A percentile compares a stretch with the other conserved stretches of the same genome.
Evolutionary conservation across 768 basidiomycete genomes (phyloP).

Genomic region (Boletus huronensis): DNA sequence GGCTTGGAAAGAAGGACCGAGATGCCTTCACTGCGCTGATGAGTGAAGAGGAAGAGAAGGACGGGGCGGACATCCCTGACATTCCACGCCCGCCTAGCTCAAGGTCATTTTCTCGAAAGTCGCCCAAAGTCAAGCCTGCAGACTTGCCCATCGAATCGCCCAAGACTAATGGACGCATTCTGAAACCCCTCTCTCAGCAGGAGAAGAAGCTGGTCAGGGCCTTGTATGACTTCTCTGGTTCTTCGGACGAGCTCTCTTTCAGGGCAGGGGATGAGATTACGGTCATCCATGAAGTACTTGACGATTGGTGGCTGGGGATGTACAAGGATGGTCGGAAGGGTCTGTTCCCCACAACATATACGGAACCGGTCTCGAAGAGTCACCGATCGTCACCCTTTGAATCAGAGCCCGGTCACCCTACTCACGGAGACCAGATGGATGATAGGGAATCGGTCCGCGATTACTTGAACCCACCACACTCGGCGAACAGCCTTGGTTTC

Average conservation of each 20-base stretch:
- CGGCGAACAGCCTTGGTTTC: slow-evolving; percentile 21
- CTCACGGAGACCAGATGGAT: slow-evolving; percentile 21
- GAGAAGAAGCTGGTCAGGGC: slow-evolving; percentile 61
- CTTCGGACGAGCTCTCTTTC: slow-evolving; percentile 77
- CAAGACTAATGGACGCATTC: slow-evolving; percentile 36
- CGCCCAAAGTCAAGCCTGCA: slow-evolving; percentile 23
- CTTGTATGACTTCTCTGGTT: slow-evolving; percentile 69
- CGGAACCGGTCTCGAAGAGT: slow-evolving; percentile 39
- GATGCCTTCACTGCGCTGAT: slow-evolving; percentile 58
- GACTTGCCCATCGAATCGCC: slow-evolving; percentile 27
- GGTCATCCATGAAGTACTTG: slow-evolving; percentile 76
- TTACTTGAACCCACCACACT: slow-evolving; percentile 23
- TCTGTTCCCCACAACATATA: slow-evolving; percentile 78
- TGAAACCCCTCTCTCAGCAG: slow-evolving; percentile 49
- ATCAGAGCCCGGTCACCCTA: slow-evolving; percentile 22
- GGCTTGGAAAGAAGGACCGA: slow-evolving; percentile 54
- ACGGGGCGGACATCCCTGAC: slow-evolving; percentile 19
- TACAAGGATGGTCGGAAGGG: slow-evolving; percentile 60
- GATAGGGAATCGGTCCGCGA: slow-evolving; percentile 20
- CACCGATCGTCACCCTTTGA: slow-evolving; percentile 32
- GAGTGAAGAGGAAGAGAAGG: slow-evolving; percentile 40
- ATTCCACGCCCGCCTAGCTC: slow-evolving; percentile 36
- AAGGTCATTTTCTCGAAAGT: slow-evolving; percentile 30
- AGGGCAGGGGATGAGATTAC: slow-evolving; percentile 69
- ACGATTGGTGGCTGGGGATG: slow-evolving; percentile 92